Base-by-base conservation (phyloP, 1,284 basidiomycete genomes). In the Malassezia psittaci region DNA sequence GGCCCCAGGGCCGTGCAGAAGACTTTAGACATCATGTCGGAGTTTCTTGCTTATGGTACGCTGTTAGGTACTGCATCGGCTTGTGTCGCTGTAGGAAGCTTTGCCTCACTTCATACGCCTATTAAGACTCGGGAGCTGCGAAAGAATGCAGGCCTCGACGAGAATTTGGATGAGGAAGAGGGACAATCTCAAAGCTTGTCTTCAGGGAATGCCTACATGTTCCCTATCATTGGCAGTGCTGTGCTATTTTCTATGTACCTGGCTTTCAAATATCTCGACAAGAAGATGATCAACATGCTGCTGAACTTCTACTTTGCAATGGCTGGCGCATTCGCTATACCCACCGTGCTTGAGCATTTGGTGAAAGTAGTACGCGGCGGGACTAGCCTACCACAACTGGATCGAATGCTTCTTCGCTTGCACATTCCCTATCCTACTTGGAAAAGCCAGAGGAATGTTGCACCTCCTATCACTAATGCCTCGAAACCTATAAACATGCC, bases 221-320 rank as follows among this genome's bases (percentile, higher is more conserved):
- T 74, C 44, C 71, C 71, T 24, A 60, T 74, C 49, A 62, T 74
- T 49, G 71, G 71, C 45, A 65, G 62, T 21, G 61, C 54, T 4
- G 69, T 68, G 5, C 64, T 74, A 5, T 62, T 72, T 13, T 58
- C 64, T 6, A 59, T 74, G 35, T 74, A 64, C 39, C 39, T 72
- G 18, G 54, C 68, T 36, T 71, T 72, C 69, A 67, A 68, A 59
- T 71, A 67, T 51, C 57, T 72, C 36, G 65, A 74, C 62, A 67
- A 67, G 35, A 51, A 60, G 34, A 65, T 62, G 33, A 62, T 74
- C 48, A 66, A 72, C 52, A 32, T 66, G 35, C 51, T 74, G 16
- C 60, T 74, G 44, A 61, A 64, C 51, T 61, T 61, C 51, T 74
- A 74, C 55, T 74, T 74, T 65, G 69, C 60, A 41, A 45, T 70